A percentile compares a stretch with the other conserved stretches of the same genome.
These are phyloP conservation scores for Populus hybrid DNA, from an alignment of 441 rosid species.

Conservation along the genomic window DNA sequence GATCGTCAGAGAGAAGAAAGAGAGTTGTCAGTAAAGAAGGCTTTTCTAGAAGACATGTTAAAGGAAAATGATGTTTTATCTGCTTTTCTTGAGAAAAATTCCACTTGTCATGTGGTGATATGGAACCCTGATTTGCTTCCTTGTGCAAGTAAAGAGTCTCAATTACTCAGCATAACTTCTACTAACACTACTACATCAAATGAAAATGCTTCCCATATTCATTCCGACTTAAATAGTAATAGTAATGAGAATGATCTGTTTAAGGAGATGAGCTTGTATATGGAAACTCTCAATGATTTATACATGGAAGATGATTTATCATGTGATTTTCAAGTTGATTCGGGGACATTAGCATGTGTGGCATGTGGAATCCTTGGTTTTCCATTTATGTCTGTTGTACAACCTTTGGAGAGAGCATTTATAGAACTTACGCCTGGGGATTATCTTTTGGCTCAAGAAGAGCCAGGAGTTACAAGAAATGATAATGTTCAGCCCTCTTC, in stretches of 20 bases:
- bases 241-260: constrained; percentile 43
- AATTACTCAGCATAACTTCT: constrained; percentile 30
- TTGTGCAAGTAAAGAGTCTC: constrained; percentile 49
- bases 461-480: constrained; percentile 18
- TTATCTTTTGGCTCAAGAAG: constrained; percentile 26
- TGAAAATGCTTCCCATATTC: constrained; percentile 36
- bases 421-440: constrained; percentile 31
- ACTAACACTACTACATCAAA: constrained; percentile 28
- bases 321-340: constrained; percentile 89
- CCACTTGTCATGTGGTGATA: constrained; percentile 44
- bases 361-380: constrained; percentile 99
- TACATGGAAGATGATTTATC: constrained; percentile 70
- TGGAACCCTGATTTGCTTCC: constrained; percentile 93
- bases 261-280: constrained; percentile 80
- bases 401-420: constrained; percentile 58
- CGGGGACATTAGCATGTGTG: constrained; percentile 83
- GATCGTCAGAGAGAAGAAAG: constrained; percentile 91
- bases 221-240: constrained; percentile 36
- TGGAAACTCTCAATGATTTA: constrained; percentile 73
- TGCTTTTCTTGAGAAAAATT: constrained; percentile 53
- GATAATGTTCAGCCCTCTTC: constrained; percentile 15
- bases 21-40: constrained; percentile 84
- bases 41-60: constrained; percentile 84
- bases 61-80: constrained; percentile 61
- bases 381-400: constrained; percentile 94